phyloP scores from a whole-genome alignment of 371 early-diverging fungal species.

The Mortierella sp. region DNA sequence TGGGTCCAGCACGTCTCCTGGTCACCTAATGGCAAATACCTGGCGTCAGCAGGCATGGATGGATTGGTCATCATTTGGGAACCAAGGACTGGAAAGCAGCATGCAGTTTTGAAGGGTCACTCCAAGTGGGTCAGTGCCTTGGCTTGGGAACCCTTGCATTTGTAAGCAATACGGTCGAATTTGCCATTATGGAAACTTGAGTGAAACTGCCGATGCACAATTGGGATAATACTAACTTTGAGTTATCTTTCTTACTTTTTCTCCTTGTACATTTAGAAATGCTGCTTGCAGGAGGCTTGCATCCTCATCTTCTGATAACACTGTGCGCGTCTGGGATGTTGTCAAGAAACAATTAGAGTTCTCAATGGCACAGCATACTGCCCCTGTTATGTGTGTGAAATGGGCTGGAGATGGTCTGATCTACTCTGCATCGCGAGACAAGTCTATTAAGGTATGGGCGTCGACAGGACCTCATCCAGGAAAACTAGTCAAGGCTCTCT shows the following conservation, averaged over 20 bases:
- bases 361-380: conserved; percentile 90
- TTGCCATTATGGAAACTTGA: not conserved
- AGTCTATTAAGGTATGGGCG: conserved; percentile 96
- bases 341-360: conserved; percentile 79
- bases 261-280: conserved; percentile 57
- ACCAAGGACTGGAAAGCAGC: conserved; percentile 87
- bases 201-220: conserved; percentile 1
- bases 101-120: conserved; percentile 88
- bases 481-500: conserved; percentile 83
- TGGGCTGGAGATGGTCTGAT: conserved; percentile 97
- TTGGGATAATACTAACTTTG: not conserved
- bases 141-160: conserved; percentile 94
- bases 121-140: conserved; percentile 90
- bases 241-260: not conserved
- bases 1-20: conserved; percentile 96
- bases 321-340: conserved; percentile 97
- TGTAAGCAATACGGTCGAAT: conserved; percentile 57
- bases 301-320: conserved; percentile 95
- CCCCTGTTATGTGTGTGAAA: conserved; percentile 91
- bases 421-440: conserved; percentile 93
- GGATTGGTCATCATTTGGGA: conserved; percentile 91
- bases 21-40: conserved; percentile 88
- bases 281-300: conserved; percentile 86
- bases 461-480: conserved; percentile 71
- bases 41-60: conserved; percentile 98